Evolutionary conservation across 2,329 filamentous ascomycete genomes (phyloP).

Genomic region (Phyllosticta citriasiana): DNA sequence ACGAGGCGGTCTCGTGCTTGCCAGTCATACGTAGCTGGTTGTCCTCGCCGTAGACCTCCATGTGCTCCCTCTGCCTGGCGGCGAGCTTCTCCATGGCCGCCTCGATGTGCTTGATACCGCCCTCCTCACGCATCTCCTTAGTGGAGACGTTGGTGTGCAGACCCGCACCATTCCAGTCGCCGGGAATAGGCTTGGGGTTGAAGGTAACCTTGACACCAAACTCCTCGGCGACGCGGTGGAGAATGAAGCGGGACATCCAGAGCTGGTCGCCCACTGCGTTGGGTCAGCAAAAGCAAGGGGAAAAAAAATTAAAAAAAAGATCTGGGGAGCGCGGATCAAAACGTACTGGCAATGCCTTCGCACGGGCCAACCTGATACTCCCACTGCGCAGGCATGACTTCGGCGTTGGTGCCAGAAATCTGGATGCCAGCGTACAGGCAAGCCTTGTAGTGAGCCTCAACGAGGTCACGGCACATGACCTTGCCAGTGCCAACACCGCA

Average conservation of each 20-base stretch:
- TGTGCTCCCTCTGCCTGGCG: conserved; percentile 46
- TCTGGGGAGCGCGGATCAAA: conserved; percentile 12
- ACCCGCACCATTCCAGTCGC: conserved; percentile 95
- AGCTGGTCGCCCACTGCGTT: conserved; percentile 80
- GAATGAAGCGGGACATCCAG: conserved; percentile 84
- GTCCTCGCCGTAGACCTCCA: conserved; percentile 88
- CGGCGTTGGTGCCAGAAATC: conserved; percentile 97
- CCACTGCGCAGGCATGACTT: conserved; percentile 98
- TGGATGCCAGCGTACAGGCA: conserved; percentile 82
- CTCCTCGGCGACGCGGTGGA: conserved; percentile 87
- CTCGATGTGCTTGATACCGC: conserved; percentile 94
- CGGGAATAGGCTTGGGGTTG: conserved; percentile 88
- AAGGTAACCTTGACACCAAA: conserved; percentile 94
- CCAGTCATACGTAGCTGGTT: conserved; percentile 93
- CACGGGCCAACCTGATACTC: conserved; percentile 96
- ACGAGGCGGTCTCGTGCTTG: conserved; percentile 84
- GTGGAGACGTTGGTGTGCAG: conserved; percentile 93
- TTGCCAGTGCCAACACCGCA: conserved; percentile 96
- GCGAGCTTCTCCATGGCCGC: conserved; percentile 51
- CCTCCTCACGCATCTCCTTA: conserved; percentile 76
- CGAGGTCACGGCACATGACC: conserved; percentile 96
- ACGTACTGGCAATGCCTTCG: conserved; percentile 74
- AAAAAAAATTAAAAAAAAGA: neutral
- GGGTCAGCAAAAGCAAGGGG: conserved; percentile 13
- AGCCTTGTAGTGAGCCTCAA: conserved; percentile 87